Percentiles rank a stretch among this genome's conserved stretches.
Conservation (phyloP, 805 yeast genomes). For the Candida tibetensis region DNA sequence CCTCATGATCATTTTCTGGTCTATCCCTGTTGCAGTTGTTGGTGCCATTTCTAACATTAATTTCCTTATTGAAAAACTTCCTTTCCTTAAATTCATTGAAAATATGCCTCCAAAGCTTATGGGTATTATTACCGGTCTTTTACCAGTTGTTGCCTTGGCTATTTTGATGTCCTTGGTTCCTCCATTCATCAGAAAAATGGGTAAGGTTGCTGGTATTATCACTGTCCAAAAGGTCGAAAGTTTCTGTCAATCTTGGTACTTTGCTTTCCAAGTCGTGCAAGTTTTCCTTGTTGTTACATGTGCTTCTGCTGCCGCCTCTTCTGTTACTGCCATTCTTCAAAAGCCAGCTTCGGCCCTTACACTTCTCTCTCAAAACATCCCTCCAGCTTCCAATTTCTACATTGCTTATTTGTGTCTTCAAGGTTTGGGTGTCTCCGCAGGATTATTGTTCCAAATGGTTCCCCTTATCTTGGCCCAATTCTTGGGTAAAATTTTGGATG, state of each 20-base stretch:
- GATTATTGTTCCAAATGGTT: constrained; percentile 29
- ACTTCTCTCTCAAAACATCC: constrained; percentile 22
- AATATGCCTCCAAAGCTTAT: constrained; percentile 21
- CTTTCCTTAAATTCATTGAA: constrained; percentile 23
- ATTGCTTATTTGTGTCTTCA: constrained; percentile 23
- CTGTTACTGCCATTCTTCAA: constrained; percentile 13
- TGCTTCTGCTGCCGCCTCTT: constrained; percentile 32
- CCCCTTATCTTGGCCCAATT: constrained; percentile 68
- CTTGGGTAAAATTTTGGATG: constrained; percentile 69
- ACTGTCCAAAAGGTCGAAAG: constrained; percentile 24
- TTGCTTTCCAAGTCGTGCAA: constrained; percentile 30
- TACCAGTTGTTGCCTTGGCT: constrained; percentile 27
- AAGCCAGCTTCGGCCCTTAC: constrained; percentile 15
- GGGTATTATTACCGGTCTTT: constrained; percentile 28
- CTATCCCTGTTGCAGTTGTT: constrained; percentile 47
- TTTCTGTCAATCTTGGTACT: constrained; percentile 28
- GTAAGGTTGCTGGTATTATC: constrained; percentile 23
- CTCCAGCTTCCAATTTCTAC: constrained; percentile 28
- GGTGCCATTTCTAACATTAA: constrained; percentile 31
- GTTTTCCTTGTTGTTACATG: constrained; percentile 23
- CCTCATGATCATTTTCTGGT: constrained; percentile 75
- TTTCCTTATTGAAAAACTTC: constrained; percentile 21
- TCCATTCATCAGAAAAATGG: constrained; percentile 25
- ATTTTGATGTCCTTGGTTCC: constrained; percentile 29
- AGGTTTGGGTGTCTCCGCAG: constrained; percentile 24